Evolutionary conservation across 805 yeast genomes (phyloP).

Genomic region (Spathaspora passalidarum): DNA sequence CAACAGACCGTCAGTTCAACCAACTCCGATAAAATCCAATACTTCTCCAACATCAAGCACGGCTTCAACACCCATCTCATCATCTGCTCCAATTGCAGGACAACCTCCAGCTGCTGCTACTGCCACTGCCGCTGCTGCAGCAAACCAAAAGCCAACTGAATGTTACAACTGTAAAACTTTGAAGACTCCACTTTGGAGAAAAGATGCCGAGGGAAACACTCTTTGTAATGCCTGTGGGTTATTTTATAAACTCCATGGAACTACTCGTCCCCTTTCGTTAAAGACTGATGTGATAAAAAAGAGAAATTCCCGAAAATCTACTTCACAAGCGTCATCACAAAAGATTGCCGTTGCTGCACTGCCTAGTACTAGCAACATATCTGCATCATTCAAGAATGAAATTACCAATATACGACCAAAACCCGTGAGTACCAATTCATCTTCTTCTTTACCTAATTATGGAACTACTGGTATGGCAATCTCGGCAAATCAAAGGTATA

Average conservation of each 20-base stretch:
- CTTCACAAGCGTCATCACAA: neutral
- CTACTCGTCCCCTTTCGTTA: slow-evolving; percentile 58
- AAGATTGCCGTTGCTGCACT: slow-evolving; percentile 1
- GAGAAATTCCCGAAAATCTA: slow-evolving; percentile 22
- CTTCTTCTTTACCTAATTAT: slow-evolving; percentile 8
- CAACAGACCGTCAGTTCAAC: neutral
- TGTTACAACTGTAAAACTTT: slow-evolving; percentile 59
- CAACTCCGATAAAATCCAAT: neutral
- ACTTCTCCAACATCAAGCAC: neutral
- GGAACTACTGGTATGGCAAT: neutral
- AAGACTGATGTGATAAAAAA: slow-evolving; percentile 59
- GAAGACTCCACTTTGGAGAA: slow-evolving; percentile 63
- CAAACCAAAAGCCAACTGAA: slow-evolving; percentile 7
- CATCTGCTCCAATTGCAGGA: neutral
- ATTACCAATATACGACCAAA: neutral
- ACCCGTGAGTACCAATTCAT: neutral
- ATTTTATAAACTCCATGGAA: slow-evolving; percentile 58
- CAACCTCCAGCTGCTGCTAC: neutral
- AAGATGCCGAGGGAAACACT: slow-evolving; percentile 57
- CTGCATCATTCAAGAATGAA: slow-evolving; percentile 5
- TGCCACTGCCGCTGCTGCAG: neutral
- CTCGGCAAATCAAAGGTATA: slow-evolving; percentile 19
- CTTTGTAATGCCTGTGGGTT: slow-evolving; percentile 66
- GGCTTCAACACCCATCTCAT: neutral
- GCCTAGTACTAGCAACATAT: slow-evolving; percentile 1